Evolutionary conservation across 2,329 filamentous ascomycete genomes (phyloP).

Genomic region (Xylariales sp.): DNA sequence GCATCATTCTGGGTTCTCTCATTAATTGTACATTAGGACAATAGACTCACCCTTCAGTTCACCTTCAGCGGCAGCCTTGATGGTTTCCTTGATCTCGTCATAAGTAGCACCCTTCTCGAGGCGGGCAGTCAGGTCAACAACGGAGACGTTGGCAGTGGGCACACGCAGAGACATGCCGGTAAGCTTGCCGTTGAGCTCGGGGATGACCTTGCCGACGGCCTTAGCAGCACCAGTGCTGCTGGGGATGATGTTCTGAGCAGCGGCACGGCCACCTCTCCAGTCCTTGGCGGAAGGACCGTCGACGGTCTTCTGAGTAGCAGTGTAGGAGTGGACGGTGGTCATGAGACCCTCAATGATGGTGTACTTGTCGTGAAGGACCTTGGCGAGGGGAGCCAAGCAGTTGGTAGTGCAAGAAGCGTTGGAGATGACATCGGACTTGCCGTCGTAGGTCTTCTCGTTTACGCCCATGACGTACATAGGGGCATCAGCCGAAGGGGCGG

Average conservation of each 20-base stretch:
- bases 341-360: slow-evolving; percentile 98
- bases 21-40: neutral
- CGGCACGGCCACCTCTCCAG: slow-evolving; percentile 98
- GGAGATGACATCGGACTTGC: slow-evolving; percentile 92
- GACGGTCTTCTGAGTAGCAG: slow-evolving; percentile 99
- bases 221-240: slow-evolving; percentile 99
- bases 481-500: slow-evolving; percentile 91
- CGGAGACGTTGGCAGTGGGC: slow-evolving; percentile 97
- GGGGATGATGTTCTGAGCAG: slow-evolving; percentile 99
- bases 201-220: slow-evolving; percentile 99
- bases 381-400: slow-evolving; percentile 98
- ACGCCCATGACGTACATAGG: slow-evolving; percentile 99
- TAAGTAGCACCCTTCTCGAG: slow-evolving; percentile 90
- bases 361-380: slow-evolving; percentile 99
- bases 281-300: slow-evolving; percentile 98
- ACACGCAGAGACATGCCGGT: slow-evolving; percentile 99
- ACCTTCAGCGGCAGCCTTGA: slow-evolving; percentile 89
- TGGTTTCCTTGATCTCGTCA: slow-evolving; percentile 90
- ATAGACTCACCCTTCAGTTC: slow-evolving; percentile 80
- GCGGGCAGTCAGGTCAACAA: slow-evolving; percentile 95
- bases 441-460: slow-evolving; percentile 94
- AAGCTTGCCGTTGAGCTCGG: slow-evolving; percentile 97
- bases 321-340: slow-evolving; percentile 99
- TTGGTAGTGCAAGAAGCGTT: slow-evolving; percentile 99
- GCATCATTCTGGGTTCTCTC: neutral